These are phyloP conservation scores for Candida sphagnicola DNA, from an alignment of 805 yeast species.

Conservation along the genomic window DNA sequence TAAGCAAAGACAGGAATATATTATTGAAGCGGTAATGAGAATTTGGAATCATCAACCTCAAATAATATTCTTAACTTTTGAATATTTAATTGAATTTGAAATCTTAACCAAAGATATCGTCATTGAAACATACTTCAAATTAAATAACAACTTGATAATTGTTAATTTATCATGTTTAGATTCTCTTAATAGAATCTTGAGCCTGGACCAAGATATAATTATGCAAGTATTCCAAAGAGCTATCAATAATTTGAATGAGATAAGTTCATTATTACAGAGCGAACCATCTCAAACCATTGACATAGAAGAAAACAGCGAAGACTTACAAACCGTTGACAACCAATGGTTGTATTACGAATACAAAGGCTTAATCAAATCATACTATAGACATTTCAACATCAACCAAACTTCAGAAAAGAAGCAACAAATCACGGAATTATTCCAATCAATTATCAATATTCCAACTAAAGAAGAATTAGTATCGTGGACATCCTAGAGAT, in stretches of 20 bases:
- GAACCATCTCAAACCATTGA: constrained; percentile 14
- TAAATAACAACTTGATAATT: constrained; percentile 29
- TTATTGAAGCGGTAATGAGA: constrained; percentile 37
- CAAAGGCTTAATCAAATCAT: constrained; percentile 37
- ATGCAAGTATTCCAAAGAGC: constrained; percentile 19
- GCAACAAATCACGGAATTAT: constrained; percentile 14
- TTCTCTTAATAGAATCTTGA: constrained; percentile 33
- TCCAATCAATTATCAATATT: constrained; percentile 17
- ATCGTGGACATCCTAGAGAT: constrained; percentile 8
- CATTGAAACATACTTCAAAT: constrained; percentile 22
- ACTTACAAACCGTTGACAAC: constrained; percentile 20
- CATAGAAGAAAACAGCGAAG: constrained; percentile 16
- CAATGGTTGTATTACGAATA: constrained; percentile 43
- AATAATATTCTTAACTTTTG: constrained; percentile 39
- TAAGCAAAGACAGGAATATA: constrained; percentile 28
- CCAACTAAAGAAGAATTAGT: constrained; percentile 18
- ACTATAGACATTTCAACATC: constrained; percentile 27
- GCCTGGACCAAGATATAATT: constrained; percentile 9
- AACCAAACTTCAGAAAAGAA: constrained; percentile 10
- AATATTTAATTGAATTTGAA: constrained; percentile 36
- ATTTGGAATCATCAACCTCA: constrained; percentile 45
- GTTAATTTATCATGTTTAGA: constrained; percentile 43
- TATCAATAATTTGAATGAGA: constrained; percentile 26
- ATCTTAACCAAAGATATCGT: constrained; percentile 28
- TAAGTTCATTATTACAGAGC: constrained; percentile 13